phyloP scores from a whole-genome alignment of 306 rosid species.

The Glycine latifolia region DNA sequence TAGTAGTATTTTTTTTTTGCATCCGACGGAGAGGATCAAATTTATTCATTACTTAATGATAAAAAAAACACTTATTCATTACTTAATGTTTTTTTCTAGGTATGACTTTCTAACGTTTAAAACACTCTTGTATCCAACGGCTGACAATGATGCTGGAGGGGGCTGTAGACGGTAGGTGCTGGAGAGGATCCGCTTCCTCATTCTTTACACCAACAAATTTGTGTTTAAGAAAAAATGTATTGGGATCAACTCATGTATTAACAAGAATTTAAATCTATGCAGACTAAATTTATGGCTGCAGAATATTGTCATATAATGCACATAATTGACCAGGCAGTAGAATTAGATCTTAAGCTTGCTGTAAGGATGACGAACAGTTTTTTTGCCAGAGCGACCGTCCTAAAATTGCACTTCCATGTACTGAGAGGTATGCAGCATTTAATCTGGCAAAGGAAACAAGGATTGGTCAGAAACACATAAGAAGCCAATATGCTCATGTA shows the following conservation, averaged over 20 bases:
- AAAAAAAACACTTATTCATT: too few relatives aligned
- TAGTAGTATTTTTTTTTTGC: too few relatives aligned
- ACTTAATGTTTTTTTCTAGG: too few relatives aligned
- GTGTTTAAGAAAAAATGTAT: neutral
- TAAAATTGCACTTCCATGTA: constrained; percentile 61
- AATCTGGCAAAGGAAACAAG: constrained; percentile 67
- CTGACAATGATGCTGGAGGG: too few relatives aligned
- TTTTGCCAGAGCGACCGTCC: constrained; percentile 50
- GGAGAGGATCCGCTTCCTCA: too few relatives aligned
- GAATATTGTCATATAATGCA: constrained; percentile 24
- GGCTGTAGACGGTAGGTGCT: too few relatives aligned
- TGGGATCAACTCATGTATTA: constrained; percentile 1
- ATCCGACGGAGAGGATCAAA: too few relatives aligned
- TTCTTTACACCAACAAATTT: neutral
- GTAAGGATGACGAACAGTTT: constrained; percentile 37
- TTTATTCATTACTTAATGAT: too few relatives aligned
- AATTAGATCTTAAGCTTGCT: constrained; percentile 45
- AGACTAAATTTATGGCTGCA: neutral
- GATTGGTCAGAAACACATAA: constrained; percentile 35
- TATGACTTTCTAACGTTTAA: too few relatives aligned
- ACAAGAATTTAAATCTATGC: constrained; percentile 29
- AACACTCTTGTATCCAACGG: too few relatives aligned
- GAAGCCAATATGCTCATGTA: constrained; percentile 9
- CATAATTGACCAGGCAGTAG: neutral
- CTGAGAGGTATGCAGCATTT: constrained; percentile 77